These are phyloP conservation scores for Pterulicium gracile DNA, from an alignment of 1,284 basidiomycete genomes.

Conservation along the genomic window DNA sequence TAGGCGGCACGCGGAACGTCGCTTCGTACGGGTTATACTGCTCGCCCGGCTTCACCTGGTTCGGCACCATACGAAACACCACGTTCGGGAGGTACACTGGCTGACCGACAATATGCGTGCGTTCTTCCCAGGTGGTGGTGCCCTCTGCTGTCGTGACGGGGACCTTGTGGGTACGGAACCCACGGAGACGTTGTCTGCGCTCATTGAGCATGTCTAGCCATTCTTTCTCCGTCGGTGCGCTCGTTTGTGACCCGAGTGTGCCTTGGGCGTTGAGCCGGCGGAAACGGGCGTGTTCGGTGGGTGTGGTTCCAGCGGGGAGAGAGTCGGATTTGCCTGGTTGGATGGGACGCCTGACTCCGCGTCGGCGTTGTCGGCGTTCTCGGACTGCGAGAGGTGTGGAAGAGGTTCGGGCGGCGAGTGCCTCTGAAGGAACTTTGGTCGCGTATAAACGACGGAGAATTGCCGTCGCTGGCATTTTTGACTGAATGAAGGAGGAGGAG, in stretches of 20 bases:
- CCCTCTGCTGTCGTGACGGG: neutral
- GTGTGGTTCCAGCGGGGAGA: constrained; percentile 41
- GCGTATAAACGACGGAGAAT: constrained; percentile 38
- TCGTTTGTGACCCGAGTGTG: constrained; percentile 30
- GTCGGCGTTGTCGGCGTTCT: constrained; percentile 49
- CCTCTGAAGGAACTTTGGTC: constrained; percentile 31
- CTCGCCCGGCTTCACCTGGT: constrained; percentile 66
- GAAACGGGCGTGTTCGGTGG: constrained; percentile 50
- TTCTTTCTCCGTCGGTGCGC: constrained; percentile 33
- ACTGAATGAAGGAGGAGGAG: neutral
- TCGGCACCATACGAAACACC: constrained; percentile 75
- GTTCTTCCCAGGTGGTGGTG: neutral
- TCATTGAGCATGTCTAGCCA: constrained; percentile 48
- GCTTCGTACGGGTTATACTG: constrained; percentile 92
- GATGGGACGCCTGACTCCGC: constrained; percentile 20
- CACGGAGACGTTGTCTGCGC: constrained; percentile 54
- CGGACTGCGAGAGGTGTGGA: constrained; percentile 65
- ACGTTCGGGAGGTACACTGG: constrained; percentile 86
- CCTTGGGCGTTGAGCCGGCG: constrained; percentile 44
- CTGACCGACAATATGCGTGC: constrained; percentile 47
- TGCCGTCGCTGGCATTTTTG: neutral
- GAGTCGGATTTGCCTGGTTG: constrained; percentile 37
- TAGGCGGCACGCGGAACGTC: constrained; percentile 82
- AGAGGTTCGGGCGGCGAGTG: constrained; percentile 47
- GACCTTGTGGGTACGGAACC: constrained; percentile 29